Conservation (phyloP, 2,329 filamentous ascomycete genomes). For the Fusarium armeniacum region DNA sequence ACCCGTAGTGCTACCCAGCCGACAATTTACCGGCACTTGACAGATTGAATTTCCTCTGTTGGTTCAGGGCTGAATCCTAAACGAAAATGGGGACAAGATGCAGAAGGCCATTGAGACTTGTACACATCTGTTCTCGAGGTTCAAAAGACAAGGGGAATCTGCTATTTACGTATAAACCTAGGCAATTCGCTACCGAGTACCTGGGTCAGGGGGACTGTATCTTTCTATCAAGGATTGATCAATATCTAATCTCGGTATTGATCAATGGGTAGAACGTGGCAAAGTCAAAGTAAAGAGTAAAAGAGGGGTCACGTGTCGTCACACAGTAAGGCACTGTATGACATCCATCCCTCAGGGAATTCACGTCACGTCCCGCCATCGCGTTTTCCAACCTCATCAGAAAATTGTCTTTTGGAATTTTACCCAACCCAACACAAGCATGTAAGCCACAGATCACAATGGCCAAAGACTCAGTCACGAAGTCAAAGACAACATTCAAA, state of each 20-base stretch:
- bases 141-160: slow-evolving; percentile 1
- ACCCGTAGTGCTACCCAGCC: slow-evolving; percentile 38
- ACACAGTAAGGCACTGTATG: slow-evolving; percentile 17
- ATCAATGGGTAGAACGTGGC: slow-evolving; percentile 33
- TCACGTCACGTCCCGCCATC: slow-evolving; percentile 27
- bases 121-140: slow-evolving; percentile 19
- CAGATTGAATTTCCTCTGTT: slow-evolving; percentile 35
- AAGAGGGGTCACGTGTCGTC: slow-evolving; percentile 33
- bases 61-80: slow-evolving; percentile 56
- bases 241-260: slow-evolving; percentile 27
- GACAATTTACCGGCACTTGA: slow-evolving; percentile 51
- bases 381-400: slow-evolving; percentile 18
- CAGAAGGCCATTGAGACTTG: slow-evolving; percentile 35
- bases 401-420: neutral
- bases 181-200: slow-evolving; percentile 39
- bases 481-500: neutral
- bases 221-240: slow-evolving; percentile 29
- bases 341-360: neutral
- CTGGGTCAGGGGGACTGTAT: slow-evolving; percentile 36
- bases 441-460: slow-evolving; percentile 26
- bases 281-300: slow-evolving; percentile 22
- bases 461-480: neutral
- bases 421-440: neutral
- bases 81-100: slow-evolving; percentile 42
- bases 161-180: slow-evolving; percentile 3